These are phyloP conservation scores for Mercurialis annua DNA, from an alignment of 345 rosid genomes.

Conservation along the genomic window DNA sequence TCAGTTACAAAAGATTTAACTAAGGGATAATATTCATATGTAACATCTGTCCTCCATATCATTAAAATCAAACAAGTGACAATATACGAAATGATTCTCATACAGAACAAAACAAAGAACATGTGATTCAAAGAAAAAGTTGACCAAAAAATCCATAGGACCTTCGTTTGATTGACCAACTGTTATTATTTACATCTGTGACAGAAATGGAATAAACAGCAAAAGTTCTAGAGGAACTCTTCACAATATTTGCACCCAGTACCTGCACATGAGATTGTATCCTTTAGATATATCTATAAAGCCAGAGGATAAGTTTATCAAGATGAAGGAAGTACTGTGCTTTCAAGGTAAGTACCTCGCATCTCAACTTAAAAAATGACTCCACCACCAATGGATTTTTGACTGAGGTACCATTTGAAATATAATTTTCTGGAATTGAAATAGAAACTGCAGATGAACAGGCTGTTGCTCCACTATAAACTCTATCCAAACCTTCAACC, in stretches of 20 bases:
- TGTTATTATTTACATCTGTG: conserved; percentile 71
- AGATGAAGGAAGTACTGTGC: conserved; percentile 14
- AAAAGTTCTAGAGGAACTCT: conserved; percentile 80
- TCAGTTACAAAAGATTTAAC: conserved; percentile 12
- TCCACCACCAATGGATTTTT: conserved; percentile 60
- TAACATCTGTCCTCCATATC: conserved; percentile 6
- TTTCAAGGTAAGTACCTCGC: conserved; percentile 63
- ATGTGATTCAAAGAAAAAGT: conserved; percentile 21
- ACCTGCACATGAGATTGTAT: conserved; percentile 57
- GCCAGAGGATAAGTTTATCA: conserved; percentile 17
- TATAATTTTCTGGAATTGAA: conserved; percentile 42
- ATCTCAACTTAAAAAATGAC: conserved; percentile 80
- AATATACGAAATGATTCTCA: conserved; percentile 3
- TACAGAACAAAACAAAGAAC: conserved; percentile 3
- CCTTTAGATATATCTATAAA: conserved; percentile 12
- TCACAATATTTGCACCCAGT: conserved; percentile 93
- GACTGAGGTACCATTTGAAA: conserved; percentile 37
- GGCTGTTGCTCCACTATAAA: conserved; percentile 66
- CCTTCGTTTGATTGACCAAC: conserved; percentile 99
- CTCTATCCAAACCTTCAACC: conserved; percentile 52
- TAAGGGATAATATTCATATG: neutral
- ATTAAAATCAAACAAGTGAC: neutral
- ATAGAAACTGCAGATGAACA: conserved; percentile 53
- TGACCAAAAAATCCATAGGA: conserved; percentile 26
- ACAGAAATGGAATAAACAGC: conserved; percentile 94